These are phyloP conservation scores for Penicillium sp. DNA, from an alignment of 2,329 filamentous ascomycete species.

Conservation along the genomic window DNA sequence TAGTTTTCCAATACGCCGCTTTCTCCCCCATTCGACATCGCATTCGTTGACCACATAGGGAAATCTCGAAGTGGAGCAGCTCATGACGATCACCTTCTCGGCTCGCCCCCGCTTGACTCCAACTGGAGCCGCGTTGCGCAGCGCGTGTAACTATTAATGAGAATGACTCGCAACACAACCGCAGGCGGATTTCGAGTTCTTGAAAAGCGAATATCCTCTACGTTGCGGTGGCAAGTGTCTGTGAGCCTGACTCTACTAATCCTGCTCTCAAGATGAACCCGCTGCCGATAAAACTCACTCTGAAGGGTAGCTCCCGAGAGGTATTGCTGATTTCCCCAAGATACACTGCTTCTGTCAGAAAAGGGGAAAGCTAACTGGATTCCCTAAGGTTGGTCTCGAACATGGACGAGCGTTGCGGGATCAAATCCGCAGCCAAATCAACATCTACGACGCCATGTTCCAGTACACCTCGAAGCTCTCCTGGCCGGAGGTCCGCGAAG, in stretches of 20 bases:
- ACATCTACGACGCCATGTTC: slow-evolving; percentile 51
- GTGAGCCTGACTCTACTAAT: too few species aligned
- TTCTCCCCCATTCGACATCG: too few species aligned
- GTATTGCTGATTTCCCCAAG: slow-evolving; percentile 12
- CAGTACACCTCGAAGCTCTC: slow-evolving; percentile 45
- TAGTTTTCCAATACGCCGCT: too few species aligned
- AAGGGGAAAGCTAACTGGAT: background rate
- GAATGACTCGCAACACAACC: background rate
- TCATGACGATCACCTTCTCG: slow-evolving; percentile 14
- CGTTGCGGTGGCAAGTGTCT: too few species aligned
- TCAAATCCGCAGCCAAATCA: slow-evolving; percentile 45
- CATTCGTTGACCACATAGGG: too few species aligned
- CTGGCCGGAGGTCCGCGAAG: slow-evolving; percentile 47
- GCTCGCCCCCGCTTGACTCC: slow-evolving; percentile 20
- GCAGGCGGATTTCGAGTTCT: background rate
- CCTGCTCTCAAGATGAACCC: slow-evolving; percentile 7
- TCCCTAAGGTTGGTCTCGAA: slow-evolving; percentile 48
- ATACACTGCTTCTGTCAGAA: background rate
- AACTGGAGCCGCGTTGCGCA: slow-evolving; percentile 14
- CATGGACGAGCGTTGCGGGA: slow-evolving; percentile 44
- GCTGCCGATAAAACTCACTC: slow-evolving; percentile 21
- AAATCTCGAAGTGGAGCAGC: too few species aligned
- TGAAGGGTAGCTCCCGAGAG: slow-evolving; percentile 28
- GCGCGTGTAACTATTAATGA: background rate
- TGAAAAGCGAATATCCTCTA: slow-evolving; percentile 40